Evolutionary conservation across 2,329 filamentous ascomycete species (phyloP).

Genomic region (Neocatenulostroma microsporum): DNA sequence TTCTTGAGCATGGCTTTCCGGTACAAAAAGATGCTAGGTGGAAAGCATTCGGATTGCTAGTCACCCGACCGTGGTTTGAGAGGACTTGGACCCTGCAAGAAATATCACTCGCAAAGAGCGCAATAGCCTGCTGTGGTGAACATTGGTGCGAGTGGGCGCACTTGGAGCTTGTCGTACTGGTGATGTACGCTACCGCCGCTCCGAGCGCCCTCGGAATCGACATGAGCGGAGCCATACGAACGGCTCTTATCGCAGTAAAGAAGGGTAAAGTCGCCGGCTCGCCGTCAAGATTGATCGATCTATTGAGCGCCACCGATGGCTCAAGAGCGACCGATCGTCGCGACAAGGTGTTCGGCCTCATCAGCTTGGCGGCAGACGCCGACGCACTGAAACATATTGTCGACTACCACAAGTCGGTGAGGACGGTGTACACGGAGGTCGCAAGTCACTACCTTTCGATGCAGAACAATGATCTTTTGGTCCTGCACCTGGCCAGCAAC

Average conservation of each 20-base stretch:
- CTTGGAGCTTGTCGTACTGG: background rate
- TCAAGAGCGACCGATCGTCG: no score
- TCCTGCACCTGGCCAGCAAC: background rate
- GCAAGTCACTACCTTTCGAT: no score
- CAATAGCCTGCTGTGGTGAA: background rate
- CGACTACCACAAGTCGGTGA: no score
- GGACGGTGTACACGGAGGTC: no score
- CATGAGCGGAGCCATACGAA: no score
- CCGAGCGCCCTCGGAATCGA: no score
- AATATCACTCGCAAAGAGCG: background rate
- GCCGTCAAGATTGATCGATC: no score
- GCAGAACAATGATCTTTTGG: background rate
- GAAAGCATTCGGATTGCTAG: background rate
- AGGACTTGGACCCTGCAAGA: slow-evolving; percentile 1
- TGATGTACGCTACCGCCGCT: background rate
- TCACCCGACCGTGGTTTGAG: background rate
- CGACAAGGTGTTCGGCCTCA: slow-evolving; percentile 4
- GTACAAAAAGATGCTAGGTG: background rate
- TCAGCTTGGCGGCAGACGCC: slow-evolving; percentile 3
- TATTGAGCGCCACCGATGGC: no score
- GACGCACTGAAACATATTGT: no score
- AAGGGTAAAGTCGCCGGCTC: no score
- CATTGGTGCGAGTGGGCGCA: background rate
- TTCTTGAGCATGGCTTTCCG: background rate
- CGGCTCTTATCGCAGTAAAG: no score